Base-by-base conservation (phyloP, 2,329 filamentous ascomycete species). In the Aspergillus ustus region DNA sequence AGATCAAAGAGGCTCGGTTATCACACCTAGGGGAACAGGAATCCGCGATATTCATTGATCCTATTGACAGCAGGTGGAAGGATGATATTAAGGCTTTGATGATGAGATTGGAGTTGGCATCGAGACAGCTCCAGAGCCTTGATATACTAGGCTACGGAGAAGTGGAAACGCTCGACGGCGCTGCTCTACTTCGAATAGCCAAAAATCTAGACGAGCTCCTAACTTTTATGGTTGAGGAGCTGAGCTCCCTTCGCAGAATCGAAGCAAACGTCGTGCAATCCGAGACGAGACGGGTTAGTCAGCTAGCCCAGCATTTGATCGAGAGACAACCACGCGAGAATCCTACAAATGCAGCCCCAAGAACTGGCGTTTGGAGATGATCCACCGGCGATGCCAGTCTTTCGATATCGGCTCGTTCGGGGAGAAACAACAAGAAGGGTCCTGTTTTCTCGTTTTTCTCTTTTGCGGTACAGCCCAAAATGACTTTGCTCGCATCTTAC, bases 161-260 rank as follows among this genome's bases (percentile, higher is more conserved):
- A n/a, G 52, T 65, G 20, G 70, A 66, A 13, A 53, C 20, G 13
- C 53, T 72, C 6, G 60, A 67, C 22, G 63, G 65, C 34, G 77
- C 76, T 28, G 75, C 77, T 5, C 67, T 80, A 13, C 60, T 69
- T 5, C 73, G 73, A 34, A 69, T 71, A 7, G 68, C 68, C 8
- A 67, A 56, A 44, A 66, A 70, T 11, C 67, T 78, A 34, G 67
- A 66, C 45, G 69, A 74, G 25, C 64, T 77, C 40, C 61, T 74
- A 29, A 65, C 64, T 28, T 66, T 74, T 25, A 78, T 79, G 77
- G 57, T 72, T 4, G 72, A 78, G 31, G 78, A 80, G 60, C 63
- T 79, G 52, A 69, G 69, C 13, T 65, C 67, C 19, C 77, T 80
- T 60, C 69, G 68, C 51, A 65, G 62, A n/a, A 72, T 78, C 48